Conservation (phyloP, 805 yeast genomes). For the Nakazawaea siamensis region DNA sequence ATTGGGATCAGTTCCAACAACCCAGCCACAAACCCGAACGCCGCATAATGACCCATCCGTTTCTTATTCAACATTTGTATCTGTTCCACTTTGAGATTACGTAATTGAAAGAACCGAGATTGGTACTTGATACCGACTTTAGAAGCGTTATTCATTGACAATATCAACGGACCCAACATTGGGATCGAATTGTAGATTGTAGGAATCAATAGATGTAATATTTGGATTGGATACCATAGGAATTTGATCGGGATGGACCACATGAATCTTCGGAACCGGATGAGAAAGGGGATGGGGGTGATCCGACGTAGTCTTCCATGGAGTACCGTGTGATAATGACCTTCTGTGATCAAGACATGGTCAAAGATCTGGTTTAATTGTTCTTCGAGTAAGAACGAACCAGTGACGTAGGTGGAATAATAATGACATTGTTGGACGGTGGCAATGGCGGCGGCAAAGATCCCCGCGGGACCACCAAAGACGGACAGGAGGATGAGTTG, state of each 20-base stretch:
- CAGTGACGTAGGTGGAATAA: slow-evolving; percentile 9
- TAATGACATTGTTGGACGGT: slow-evolving; percentile 11
- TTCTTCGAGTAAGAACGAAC: slow-evolving; percentile 7
- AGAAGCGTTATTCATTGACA: slow-evolving; percentile 18
- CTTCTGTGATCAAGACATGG: slow-evolving; percentile 25
- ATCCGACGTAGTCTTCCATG: slow-evolving; percentile 22
- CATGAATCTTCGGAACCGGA: slow-evolving; percentile 19
- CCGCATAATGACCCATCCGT: slow-evolving; percentile 29
- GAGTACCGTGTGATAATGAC: slow-evolving; percentile 24
- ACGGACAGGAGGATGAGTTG: slow-evolving; percentile 5
- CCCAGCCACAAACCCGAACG: slow-evolving; percentile 46
- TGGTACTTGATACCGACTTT: slow-evolving; percentile 20
- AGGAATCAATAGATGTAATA: slow-evolving; percentile 3
- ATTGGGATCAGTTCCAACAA: slow-evolving; percentile 47
- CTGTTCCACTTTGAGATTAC: slow-evolving; percentile 23
- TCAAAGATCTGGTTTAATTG: slow-evolving; percentile 20
- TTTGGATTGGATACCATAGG: slow-evolving; percentile 3
- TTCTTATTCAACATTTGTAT: slow-evolving; percentile 24
- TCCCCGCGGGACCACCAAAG: slow-evolving; percentile 9
- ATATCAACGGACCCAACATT: slow-evolving; percentile 23
- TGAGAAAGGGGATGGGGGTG: slow-evolving; percentile 22
- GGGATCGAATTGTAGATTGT: slow-evolving; percentile 16
- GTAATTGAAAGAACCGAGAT: slow-evolving; percentile 20
- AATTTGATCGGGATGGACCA: slow-evolving; percentile 18
- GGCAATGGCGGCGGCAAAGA: slow-evolving; percentile 1